Evolutionary conservation across 768 basidiomycete genomes (phyloP).

Genomic region (Lanmaoa pseudosensibilis): DNA sequence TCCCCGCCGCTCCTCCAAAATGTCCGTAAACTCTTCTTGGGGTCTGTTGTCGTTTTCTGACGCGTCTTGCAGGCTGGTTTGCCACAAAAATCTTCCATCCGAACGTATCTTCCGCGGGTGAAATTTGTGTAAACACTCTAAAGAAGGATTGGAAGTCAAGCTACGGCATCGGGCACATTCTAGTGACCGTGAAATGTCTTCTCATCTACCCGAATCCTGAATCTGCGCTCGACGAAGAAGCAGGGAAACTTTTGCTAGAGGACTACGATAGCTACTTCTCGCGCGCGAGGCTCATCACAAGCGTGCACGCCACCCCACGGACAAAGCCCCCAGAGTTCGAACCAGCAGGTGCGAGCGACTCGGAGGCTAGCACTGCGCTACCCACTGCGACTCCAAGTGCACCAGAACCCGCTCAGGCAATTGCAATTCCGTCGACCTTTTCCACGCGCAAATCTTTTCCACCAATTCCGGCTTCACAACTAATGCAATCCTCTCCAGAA

Average conservation of each 20-base stretch:
- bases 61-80: constrained; percentile 66
- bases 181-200: constrained; percentile 91
- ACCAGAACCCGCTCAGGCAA: constrained; percentile 27
- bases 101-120: constrained; percentile 85
- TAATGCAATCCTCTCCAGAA: constrained; percentile 35
- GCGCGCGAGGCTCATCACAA: constrained; percentile 85
- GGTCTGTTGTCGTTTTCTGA: constrained; percentile 1
- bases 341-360: constrained; percentile 36
- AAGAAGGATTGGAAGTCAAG: constrained; percentile 97
- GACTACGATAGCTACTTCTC: constrained; percentile 86
- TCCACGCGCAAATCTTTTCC: constrained; percentile 45
- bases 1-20: constrained; percentile 91
- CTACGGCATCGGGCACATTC: constrained; percentile 88
- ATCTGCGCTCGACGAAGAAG: constrained; percentile 94
- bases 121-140: constrained; percentile 95
- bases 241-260: constrained; percentile 87
- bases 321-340: constrained; percentile 73
- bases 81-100: constrained; percentile 96
- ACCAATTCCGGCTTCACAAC: constrained; percentile 40
- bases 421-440: constrained; percentile 43
- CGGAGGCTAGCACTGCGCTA: constrained; percentile 16
- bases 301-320: constrained; percentile 86
- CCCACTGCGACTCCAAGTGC: constrained; percentile 20
- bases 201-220: constrained; percentile 97
- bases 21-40: constrained; percentile 46